Evolutionary conservation across 2,329 filamentous ascomycete species (phyloP).

Genomic region (Talaromyces rugulosus): DNA sequence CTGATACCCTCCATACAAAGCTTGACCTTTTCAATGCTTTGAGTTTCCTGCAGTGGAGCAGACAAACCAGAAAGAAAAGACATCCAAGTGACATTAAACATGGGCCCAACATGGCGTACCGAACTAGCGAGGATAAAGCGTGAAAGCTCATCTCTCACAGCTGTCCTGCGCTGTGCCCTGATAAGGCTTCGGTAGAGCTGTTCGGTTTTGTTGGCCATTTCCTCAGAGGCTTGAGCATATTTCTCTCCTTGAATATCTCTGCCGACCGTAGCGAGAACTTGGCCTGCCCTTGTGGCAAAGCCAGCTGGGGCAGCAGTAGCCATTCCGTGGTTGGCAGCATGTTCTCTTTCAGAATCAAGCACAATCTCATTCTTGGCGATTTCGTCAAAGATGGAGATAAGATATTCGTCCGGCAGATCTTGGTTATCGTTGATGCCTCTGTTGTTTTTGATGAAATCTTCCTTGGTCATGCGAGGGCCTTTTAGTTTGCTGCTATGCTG

Average conservation of each 20-base stretch:
- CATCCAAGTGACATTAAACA: slow-evolving; percentile 99
- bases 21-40: slow-evolving; percentile 87
- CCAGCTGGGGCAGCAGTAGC: slow-evolving; percentile 58
- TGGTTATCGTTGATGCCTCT: slow-evolving; percentile 95
- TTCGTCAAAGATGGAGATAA: slow-evolving; percentile 85
- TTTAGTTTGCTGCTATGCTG: slow-evolving; percentile 86
- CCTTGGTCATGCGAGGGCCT: slow-evolving; percentile 79
- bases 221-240: slow-evolving; percentile 90
- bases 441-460: slow-evolving; percentile 99
- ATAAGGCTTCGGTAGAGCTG: slow-evolving; percentile 93
- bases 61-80: slow-evolving; percentile 94
- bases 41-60: slow-evolving; percentile 85
- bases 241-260: slow-evolving; percentile 89
- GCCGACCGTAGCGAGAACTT: slow-evolving; percentile 86
- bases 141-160: slow-evolving; percentile 62
- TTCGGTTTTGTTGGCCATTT: slow-evolving; percentile 76
- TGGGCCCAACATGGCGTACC: slow-evolving; percentile 90
- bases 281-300: slow-evolving; percentile 76
- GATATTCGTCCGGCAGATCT: slow-evolving; percentile 88
- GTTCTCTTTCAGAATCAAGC: slow-evolving; percentile 83
- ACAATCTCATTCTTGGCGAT: slow-evolving; percentile 91
- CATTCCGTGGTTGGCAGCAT: slow-evolving; percentile 73
- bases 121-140: slow-evolving; percentile 89
- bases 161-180: slow-evolving; percentile 78
- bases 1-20: slow-evolving; percentile 94